phyloP scores from a whole-genome alignment of 2,329 filamentous ascomycete species.

The Allantophomopsis cytisporea region DNA sequence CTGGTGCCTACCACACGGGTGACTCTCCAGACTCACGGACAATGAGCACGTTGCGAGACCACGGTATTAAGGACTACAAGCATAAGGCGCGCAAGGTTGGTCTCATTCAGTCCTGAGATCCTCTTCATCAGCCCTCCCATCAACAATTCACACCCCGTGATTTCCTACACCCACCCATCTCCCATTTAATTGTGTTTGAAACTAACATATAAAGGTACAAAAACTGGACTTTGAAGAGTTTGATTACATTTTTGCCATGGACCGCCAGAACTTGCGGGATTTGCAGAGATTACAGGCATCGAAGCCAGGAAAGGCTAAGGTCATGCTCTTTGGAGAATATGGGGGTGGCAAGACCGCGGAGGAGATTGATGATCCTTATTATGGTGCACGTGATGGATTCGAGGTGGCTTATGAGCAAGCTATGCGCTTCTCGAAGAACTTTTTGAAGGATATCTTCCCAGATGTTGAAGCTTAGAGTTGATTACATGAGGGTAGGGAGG shows the following conservation, averaged over 20 bases:
- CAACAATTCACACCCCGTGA: no score
- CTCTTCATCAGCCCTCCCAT: background rate
- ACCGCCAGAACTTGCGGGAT: conserved; percentile 65
- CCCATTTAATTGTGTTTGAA: no score
- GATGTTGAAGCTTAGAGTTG: conserved; percentile 1
- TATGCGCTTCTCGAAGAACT: conserved; percentile 60
- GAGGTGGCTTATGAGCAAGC: conserved; percentile 79
- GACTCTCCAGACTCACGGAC: conserved; percentile 71
- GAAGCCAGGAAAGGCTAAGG: conserved; percentile 41
- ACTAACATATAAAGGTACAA: conserved; percentile 18
- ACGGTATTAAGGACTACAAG: conserved; percentile 65
- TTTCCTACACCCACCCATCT: no score
- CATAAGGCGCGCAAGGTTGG: conserved; percentile 66
- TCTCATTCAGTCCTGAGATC: background rate
- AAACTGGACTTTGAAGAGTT: conserved; percentile 68
- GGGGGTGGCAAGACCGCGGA: conserved; percentile 5
- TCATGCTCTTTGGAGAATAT: conserved; percentile 63
- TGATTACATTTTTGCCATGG: conserved; percentile 95
- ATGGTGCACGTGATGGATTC: conserved; percentile 74
- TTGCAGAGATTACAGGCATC: conserved; percentile 44
- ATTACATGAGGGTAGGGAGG: no score
- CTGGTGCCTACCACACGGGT: conserved; percentile 71
- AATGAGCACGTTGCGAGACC: conserved; percentile 58
- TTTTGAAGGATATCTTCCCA: conserved; percentile 48
- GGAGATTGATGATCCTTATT: conserved; percentile 32